A percentile compares a stretch with the other conserved stretches of the same genome.
Conservation (phyloP, 106 monocot species). For the Alisma plantagoaquatica region DNA sequence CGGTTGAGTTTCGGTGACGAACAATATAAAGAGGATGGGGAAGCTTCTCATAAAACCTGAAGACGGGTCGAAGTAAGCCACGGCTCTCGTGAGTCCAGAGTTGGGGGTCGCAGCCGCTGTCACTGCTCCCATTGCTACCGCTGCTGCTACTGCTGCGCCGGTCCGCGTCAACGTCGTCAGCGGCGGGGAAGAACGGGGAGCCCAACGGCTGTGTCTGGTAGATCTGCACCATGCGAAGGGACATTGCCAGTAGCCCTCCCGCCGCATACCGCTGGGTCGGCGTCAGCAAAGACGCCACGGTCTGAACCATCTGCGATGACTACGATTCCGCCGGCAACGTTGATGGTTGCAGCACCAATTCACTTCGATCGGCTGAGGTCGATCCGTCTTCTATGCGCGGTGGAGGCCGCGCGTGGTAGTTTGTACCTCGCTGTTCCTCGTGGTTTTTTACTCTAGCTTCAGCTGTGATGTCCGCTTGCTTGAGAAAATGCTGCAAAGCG, state of each 20-base stretch:
- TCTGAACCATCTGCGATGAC: too few species aligned
- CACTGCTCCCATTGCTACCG: slow-evolving; percentile 1
- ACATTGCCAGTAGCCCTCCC: slow-evolving; percentile 60
- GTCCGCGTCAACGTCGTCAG: slow-evolving; percentile 7
- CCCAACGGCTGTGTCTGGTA: slow-evolving; percentile 56
- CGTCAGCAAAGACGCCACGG: slow-evolving; percentile 39
- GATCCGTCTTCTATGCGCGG: too few species aligned
- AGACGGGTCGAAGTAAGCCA: slow-evolving; percentile 72
- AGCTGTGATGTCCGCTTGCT: too few species aligned
- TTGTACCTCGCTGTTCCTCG: too few species aligned
- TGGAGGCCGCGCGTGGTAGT: too few species aligned
- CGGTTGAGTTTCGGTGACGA: not conserved
- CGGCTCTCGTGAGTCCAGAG: slow-evolving; percentile 68
- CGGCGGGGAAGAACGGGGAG: not conserved
- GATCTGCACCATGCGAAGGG: slow-evolving; percentile 83
- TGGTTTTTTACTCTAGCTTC: too few species aligned
- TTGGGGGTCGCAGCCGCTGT: not conserved
- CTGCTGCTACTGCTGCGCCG: slow-evolving; percentile 5
- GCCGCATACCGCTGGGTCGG: slow-evolving; percentile 66
- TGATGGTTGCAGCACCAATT: too few species aligned
- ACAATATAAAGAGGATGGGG: not conserved
- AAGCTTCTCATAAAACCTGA: slow-evolving; percentile 22
- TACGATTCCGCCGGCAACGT: too few species aligned
- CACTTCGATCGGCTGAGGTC: too few species aligned
- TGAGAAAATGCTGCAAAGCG: too few species aligned